phyloP scores from a whole-genome alignment of 2,329 filamentous ascomycete genomes.

The Fusarium denticulatum region DNA sequence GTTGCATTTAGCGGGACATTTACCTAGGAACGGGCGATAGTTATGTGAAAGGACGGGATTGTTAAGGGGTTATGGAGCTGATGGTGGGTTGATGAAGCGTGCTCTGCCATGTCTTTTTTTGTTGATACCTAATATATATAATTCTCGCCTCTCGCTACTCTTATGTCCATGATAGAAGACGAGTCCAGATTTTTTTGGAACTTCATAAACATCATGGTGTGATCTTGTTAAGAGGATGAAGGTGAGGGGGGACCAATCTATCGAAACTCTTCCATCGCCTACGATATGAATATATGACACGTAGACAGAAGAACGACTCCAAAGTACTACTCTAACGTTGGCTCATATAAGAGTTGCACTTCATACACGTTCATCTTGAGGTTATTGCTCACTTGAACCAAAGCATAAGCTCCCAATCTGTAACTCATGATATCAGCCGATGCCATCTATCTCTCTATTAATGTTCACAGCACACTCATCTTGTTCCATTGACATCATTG shows the following conservation, averaged over 20 bases:
- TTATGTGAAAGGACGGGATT: constrained; percentile 2
- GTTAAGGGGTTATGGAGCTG: constrained; percentile 1
- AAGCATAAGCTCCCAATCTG: background rate
- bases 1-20: constrained; percentile 30
- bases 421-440: background rate
- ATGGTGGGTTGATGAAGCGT: constrained; percentile 11
- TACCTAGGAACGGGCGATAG: background rate
- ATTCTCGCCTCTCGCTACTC: constrained; percentile 25
- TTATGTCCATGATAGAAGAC: no score
- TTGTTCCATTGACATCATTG: background rate
- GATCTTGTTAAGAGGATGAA: background rate
- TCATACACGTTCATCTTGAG: no score
- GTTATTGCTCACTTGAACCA: background rate
- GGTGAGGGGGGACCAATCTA: background rate
- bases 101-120: constrained; percentile 17
- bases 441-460: background rate
- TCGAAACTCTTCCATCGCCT: background rate
- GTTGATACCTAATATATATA: constrained; percentile 35
- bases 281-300: no score
- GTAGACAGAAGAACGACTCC: background rate
- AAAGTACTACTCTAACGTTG: background rate
- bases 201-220: background rate
- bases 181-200: background rate
- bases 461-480: background rate
- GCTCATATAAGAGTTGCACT: background rate